Base-by-base conservation (phyloP, 768 basidiomycete species). In the Tricholoma furcatifolium region DNA sequence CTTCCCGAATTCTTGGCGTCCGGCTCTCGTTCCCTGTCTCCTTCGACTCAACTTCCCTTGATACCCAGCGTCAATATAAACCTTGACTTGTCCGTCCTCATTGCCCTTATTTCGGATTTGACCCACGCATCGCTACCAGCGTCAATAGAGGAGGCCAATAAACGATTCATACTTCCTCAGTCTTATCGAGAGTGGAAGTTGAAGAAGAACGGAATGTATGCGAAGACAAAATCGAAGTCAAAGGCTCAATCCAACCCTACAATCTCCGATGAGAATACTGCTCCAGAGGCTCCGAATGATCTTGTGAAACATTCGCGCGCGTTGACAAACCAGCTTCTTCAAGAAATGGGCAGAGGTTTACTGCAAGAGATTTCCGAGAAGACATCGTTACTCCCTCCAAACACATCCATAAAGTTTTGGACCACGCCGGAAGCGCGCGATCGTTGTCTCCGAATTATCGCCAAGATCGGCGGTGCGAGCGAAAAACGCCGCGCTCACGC, bases 31-130 rank as follows among this genome's bases (percentile, higher is more conserved):
- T 20, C 62, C 14, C 34, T 50, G 36, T 30, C 59, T 18, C 45
- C 56, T 11, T 35, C 63, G 2, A 21, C 62, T 46, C 23, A 55
- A 23, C 9, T 41, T 14, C 55, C 63, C 42, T 64, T 78, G 34
- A 51, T 64, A 9, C 88, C 87, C 1, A 88, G 87, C 0, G 60
- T 60, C 6, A 70, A 76, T 43, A 75, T 96, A 67, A 90, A 93
- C 58, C 78, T 94, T 31, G 93, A 96, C 63, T 75, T 96, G 10
- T 93, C 91, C 1, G 77, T 88, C 1, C 78, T 96, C 42, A 87
- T 96, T 49, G 92, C 93, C 0, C 77, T 94, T 24, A 78, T 90
- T 39, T 91, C 89, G 10, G 91, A 92, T 56, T 82, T 91, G 47
- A 87, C 88, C 0, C 92, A 94, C 66, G 74, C 84, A 0, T 74